Conservation (phyloP, 1,139 yeast genomes). For the Geotrichum reessii region DNA sequence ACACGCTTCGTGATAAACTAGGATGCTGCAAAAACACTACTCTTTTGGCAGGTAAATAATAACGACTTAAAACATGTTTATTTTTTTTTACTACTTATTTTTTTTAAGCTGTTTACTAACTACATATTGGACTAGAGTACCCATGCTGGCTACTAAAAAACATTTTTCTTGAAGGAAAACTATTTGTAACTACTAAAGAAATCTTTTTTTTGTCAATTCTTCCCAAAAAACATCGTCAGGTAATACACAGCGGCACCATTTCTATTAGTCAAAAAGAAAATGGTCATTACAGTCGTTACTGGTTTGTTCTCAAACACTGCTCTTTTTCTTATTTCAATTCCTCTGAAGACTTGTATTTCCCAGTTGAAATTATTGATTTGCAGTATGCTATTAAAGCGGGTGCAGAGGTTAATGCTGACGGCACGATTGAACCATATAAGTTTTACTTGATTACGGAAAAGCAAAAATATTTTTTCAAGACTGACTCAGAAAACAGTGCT, state of each 20-base stretch:
- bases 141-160: slow-evolving; percentile 78
- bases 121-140: slow-evolving; percentile 36
- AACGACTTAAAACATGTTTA: background rate
- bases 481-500: slow-evolving; percentile 70
- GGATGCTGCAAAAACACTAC: slow-evolving; percentile 28
- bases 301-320: slow-evolving; percentile 73
- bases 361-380: slow-evolving; percentile 66
- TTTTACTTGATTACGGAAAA: slow-evolving; percentile 45
- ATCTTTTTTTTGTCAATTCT: slow-evolving; percentile 73
- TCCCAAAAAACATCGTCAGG: slow-evolving; percentile 46
- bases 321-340: slow-evolving; percentile 63
- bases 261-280: slow-evolving; percentile 35
- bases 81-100: background rate
- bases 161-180: slow-evolving; percentile 78
- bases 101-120: background rate
- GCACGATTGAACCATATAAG: slow-evolving; percentile 27
- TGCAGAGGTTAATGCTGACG: slow-evolving; percentile 43
- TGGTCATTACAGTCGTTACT: slow-evolving; percentile 43
- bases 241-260: slow-evolving; percentile 45
- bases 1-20: slow-evolving; percentile 27
- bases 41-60: slow-evolving; percentile 27
- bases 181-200: slow-evolving; percentile 61
- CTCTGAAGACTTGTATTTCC: slow-evolving; percentile 78
- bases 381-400: slow-evolving; percentile 59
- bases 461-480: slow-evolving; percentile 58